Conservation (phyloP, 1,139 yeast species). For the Nematodospora anomalae region DNA sequence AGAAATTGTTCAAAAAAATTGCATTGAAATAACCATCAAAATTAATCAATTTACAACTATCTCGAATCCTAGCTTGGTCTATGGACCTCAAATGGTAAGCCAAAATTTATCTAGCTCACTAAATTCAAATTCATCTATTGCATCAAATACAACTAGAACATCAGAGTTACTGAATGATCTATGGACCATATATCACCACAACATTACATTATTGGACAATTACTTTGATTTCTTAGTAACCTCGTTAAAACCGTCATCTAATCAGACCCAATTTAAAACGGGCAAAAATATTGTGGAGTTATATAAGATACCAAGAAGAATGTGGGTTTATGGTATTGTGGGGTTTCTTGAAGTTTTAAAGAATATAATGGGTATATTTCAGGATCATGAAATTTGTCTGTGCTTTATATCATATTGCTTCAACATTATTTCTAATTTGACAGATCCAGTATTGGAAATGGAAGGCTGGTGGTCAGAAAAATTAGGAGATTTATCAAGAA, state of each 20-base stretch:
- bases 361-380: constrained; percentile 61
- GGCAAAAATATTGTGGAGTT: constrained; percentile 74
- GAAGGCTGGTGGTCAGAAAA: constrained; percentile 81
- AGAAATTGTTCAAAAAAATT: constrained; percentile 68
- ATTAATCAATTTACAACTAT: constrained; percentile 46
- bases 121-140: constrained; percentile 19
- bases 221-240: constrained; percentile 71
- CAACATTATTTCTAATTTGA: constrained; percentile 52
- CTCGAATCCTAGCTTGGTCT: constrained; percentile 17
- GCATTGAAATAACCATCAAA: constrained; percentile 53
- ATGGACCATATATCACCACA: constrained; percentile 71
- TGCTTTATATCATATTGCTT: constrained; percentile 53
- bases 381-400: constrained; percentile 49
- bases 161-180: constrained; percentile 60
- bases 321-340: constrained; percentile 85
- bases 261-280: constrained; percentile 56
- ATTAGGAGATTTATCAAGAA: constrained; percentile 73
- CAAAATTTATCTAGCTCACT: constrained; percentile 21
- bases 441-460: constrained; percentile 53
- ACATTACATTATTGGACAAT: constrained; percentile 62
- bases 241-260: constrained; percentile 62
- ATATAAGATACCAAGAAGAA: constrained; percentile 71
- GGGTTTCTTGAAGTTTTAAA: constrained; percentile 76
- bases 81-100: constrained; percentile 20
- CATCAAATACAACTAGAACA: constrained; percentile 28